Conservation (phyloP, 1,284 basidiomycete species). For the Moesziomyces parantarcticus region DNA sequence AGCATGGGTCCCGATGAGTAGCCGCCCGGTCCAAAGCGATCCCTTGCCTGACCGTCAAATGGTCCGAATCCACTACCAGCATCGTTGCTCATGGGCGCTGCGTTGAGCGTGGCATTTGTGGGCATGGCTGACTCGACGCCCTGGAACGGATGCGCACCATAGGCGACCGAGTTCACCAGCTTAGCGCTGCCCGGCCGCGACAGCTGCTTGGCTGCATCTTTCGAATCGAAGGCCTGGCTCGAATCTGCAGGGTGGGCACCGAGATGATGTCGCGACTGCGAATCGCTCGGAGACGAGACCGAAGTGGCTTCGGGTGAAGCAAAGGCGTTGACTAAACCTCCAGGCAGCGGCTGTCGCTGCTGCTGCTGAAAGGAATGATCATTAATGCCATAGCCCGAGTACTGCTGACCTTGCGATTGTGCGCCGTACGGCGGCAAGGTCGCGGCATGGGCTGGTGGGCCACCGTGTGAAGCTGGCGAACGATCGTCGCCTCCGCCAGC, state of each 20-base stretch:
- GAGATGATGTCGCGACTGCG: conserved; percentile 6
- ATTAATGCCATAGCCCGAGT: conserved; percentile 16
- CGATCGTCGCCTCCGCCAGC: conserved; percentile 10
- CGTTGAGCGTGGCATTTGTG: conserved; percentile 1
- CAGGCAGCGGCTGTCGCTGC: conserved; percentile 29
- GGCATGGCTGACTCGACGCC: conserved; percentile 9
- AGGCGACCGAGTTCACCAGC: conserved; percentile 11
- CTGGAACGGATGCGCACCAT: conserved; percentile 16
- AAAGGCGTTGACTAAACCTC: conserved; percentile 39
- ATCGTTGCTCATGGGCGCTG: conserved; percentile 9
- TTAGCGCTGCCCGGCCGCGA: conserved; percentile 31
- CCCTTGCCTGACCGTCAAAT: conserved; percentile 14
- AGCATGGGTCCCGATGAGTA: conserved; percentile 19
- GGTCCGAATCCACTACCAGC: conserved; percentile 2
- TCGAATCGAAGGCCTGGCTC: conserved; percentile 5
- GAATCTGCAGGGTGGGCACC: conserved; percentile 2
- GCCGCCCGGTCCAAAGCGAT: conserved; percentile 19
- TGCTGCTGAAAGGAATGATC: conserved; percentile 22
- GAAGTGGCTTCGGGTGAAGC: conserved; percentile 25
- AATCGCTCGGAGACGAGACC: conserved; percentile 25
- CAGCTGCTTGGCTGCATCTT: conserved; percentile 9
- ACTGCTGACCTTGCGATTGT: conserved; percentile 20
- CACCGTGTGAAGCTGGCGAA: conserved; percentile 2
- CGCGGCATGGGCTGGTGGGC: conserved; percentile 8
- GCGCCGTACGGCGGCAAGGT: conserved; percentile 11